These are phyloP conservation scores for Dendrobium huoshanense DNA, from an alignment of 106 monocot species.

Conservation along the genomic window DNA sequence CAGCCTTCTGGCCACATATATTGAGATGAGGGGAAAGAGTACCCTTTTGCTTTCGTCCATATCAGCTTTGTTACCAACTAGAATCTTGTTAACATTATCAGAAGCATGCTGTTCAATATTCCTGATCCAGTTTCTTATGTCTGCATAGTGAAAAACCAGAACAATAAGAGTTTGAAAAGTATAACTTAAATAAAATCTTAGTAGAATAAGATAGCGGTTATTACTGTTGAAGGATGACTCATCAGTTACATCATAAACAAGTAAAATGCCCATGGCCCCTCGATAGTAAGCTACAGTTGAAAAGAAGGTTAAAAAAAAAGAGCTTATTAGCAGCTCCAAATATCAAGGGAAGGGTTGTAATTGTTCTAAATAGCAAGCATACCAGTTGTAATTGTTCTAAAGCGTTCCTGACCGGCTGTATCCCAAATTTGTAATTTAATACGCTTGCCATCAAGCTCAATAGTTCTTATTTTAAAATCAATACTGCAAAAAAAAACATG, in stretches of 20 bases:
- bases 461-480: constrained; percentile 31
- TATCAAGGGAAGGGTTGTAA: not conserved
- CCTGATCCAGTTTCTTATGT: constrained; percentile 97
- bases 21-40: not conserved
- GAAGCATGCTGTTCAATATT: constrained; percentile 98
- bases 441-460: constrained; percentile 26
- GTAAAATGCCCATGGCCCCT: constrained; percentile 97
- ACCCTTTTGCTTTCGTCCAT: constrained; percentile 99
- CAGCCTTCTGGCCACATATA: no score
- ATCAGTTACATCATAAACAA: constrained; percentile 98
- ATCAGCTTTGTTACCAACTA: constrained; percentile 96
- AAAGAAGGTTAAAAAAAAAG: not conserved
- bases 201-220: not conserved
- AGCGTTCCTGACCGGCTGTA: constrained; percentile 30
- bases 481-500: constrained; percentile 11
- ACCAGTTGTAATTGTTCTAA: constrained; percentile 20
- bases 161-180: not conserved
- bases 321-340: not conserved
- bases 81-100: constrained; percentile 96
- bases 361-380: not conserved
- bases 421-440: constrained; percentile 31
- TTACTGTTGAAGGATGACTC: constrained; percentile 99
- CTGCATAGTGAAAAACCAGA: constrained; percentile 23
- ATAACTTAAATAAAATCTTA: not conserved
- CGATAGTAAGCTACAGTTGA: constrained; percentile 74